Percentiles rank a stretch among this genome's conserved stretches.
Evolutionary conservation across 352 stramenopile species (phyloP).

Genomic region (Pythium vanterpoolii): DNA sequence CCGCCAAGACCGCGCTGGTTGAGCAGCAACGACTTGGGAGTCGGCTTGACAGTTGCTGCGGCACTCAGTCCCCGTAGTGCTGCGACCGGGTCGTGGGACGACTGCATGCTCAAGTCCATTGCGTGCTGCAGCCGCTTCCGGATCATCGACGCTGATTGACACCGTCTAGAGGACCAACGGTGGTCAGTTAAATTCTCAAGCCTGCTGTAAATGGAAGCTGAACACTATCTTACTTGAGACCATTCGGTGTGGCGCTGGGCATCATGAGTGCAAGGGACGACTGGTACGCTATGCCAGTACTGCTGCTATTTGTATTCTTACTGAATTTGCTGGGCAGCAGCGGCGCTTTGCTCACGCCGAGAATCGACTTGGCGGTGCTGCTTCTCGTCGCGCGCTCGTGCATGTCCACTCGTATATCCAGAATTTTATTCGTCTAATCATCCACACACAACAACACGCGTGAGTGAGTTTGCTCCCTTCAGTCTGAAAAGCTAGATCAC

Average conservation of each 20-base stretch:
- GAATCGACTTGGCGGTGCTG: slow-evolving; percentile 2
- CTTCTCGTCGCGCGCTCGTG: slow-evolving; percentile 12
- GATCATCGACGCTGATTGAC: slow-evolving; percentile 60
- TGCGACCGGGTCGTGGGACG: slow-evolving; percentile 35
- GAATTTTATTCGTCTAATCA: slow-evolving; percentile 21
- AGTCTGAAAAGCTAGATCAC: neutral
- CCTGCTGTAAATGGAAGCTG: neutral
- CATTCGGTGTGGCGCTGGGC: slow-evolving; percentile 19
- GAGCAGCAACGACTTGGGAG: slow-evolving; percentile 20
- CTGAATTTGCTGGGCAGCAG: slow-evolving; percentile 7
- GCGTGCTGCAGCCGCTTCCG: slow-evolving; percentile 62
- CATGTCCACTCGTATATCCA: slow-evolving; percentile 34
- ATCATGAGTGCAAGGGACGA: slow-evolving; percentile 15
- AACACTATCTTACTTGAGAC: slow-evolving; percentile 18
- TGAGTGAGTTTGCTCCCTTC: neutral
- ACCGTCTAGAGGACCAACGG: slow-evolving; percentile 34
- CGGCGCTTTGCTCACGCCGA: slow-evolving; percentile 15
- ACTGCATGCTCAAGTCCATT: slow-evolving; percentile 43
- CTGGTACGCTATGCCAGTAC: slow-evolving; percentile 1
- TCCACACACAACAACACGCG: neutral
- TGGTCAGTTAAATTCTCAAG: neutral
- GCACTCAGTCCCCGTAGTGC: slow-evolving; percentile 32
- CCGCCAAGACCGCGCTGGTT: slow-evolving; percentile 3
- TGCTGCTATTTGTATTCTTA: neutral
- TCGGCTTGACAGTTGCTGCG: slow-evolving; percentile 21